phyloP scores from a whole-genome alignment of 1,284 basidiomycete species.

The Rhodotorula sp. region DNA sequence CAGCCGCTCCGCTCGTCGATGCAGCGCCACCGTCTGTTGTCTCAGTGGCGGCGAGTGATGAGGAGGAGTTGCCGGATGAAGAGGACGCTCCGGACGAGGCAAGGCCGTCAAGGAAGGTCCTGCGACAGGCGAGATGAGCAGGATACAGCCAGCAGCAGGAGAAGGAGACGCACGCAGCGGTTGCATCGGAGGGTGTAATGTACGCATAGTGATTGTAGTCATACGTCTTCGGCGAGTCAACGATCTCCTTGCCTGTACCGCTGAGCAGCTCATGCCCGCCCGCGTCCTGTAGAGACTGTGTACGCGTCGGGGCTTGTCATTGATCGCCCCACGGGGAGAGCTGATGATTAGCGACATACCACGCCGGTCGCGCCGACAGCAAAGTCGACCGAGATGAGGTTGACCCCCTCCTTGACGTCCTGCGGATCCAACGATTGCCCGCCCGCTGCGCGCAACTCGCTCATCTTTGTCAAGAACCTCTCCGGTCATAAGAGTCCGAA shows the following conservation, averaged over 20 bases:
- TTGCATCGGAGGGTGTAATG: neutral
- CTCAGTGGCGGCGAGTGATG: no score
- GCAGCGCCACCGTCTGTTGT: no score
- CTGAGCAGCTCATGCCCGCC: neutral
- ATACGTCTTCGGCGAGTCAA: neutral
- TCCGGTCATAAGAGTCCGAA: neutral
- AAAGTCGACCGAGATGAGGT: slow-evolving; percentile 2
- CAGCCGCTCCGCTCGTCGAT: no score
- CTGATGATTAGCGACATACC: neutral
- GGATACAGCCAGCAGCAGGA: neutral
- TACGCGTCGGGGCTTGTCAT: no score
- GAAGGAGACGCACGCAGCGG: neutral
- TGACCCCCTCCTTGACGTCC: slow-evolving; percentile 11
- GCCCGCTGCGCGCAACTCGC: neutral
- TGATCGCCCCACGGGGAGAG: no score
- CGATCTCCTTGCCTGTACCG: slow-evolving; percentile 4
- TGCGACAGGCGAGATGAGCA: neutral
- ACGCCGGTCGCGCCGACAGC: neutral
- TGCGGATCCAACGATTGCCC: neutral
- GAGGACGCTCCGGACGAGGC: no score
- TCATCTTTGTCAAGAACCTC: neutral
- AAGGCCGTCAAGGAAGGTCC: no score
- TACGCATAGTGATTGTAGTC: slow-evolving; percentile 8
- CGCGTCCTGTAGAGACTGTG: slow-evolving; percentile 1
- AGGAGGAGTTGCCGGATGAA: no score